Percentiles rank a stretch among this genome's conserved stretches.
These are phyloP conservation scores for Ogataea hybrid DNA, from an alignment of 1,139 yeast genomes.

Conservation along the genomic window DNA sequence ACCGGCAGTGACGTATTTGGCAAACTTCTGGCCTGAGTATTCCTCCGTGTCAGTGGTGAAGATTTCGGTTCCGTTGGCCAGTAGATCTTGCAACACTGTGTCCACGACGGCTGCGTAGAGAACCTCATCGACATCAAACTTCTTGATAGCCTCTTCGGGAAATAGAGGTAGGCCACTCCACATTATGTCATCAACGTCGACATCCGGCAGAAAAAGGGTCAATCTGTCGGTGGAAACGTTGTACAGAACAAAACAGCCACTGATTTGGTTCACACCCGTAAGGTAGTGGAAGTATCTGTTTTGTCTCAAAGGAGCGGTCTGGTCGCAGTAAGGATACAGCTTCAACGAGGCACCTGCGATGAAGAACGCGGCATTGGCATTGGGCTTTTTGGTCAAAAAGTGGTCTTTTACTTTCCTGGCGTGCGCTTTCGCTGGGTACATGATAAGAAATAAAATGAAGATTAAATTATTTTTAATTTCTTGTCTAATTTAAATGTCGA, in stretches of 20 bases:
- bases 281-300: slow-evolving; percentile 86
- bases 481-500: not conserved
- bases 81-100: slow-evolving; percentile 13
- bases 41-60: slow-evolving; percentile 47
- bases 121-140: slow-evolving; percentile 82
- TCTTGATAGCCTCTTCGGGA: slow-evolving; percentile 58
- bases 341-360: slow-evolving; percentile 67
- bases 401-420: slow-evolving; percentile 51
- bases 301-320: slow-evolving; percentile 76
- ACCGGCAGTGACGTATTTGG: slow-evolving; percentile 38
- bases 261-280: slow-evolving; percentile 73
- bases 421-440: slow-evolving; percentile 75
- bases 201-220: slow-evolving; percentile 73
- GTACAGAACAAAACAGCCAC: slow-evolving; percentile 72
- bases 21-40: slow-evolving; percentile 34
- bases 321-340: slow-evolving; percentile 77
- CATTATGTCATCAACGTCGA: slow-evolving; percentile 88
- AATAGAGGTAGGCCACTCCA: slow-evolving; percentile 91
- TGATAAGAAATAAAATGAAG: slow-evolving; percentile 1
- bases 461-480: not conserved
- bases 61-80: slow-evolving; percentile 32
- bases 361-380: slow-evolving; percentile 37
- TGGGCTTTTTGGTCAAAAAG: slow-evolving; percentile 33
- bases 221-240: slow-evolving; percentile 52
- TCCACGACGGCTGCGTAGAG: slow-evolving; percentile 52